phyloP scores from a whole-genome alignment of 768 basidiomycete genomes.

The Agaricus sinodeliciosus region DNA sequence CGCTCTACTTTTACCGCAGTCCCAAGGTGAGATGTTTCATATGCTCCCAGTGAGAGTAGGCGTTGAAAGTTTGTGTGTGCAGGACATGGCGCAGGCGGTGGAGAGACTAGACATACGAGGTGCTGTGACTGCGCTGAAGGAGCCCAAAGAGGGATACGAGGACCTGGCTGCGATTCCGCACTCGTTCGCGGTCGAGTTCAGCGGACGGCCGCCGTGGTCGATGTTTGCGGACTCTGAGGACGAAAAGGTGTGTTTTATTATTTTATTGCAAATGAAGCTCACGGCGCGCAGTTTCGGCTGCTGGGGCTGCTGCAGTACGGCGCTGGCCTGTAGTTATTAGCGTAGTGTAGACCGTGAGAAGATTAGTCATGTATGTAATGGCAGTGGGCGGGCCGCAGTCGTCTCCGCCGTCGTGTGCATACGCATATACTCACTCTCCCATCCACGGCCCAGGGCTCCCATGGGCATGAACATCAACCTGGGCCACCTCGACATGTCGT shows the following conservation, averaged over 20 bases:
- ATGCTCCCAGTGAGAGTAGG: neutral
- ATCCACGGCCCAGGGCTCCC: neutral
- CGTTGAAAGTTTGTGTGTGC: constrained; percentile 4
- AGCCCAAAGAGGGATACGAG: constrained; percentile 65
- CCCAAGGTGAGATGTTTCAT: constrained; percentile 33
- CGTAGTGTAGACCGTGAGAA: neutral
- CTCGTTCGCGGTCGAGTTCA: constrained; percentile 62
- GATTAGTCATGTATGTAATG: constrained; percentile 7
- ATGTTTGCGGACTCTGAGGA: constrained; percentile 58
- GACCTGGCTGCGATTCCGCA: constrained; percentile 58
- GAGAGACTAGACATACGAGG: constrained; percentile 43
- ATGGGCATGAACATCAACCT: constrained; percentile 16
- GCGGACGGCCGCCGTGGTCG: constrained; percentile 42
- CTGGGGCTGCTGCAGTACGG: constrained; percentile 40
- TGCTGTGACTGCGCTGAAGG: constrained; percentile 39
- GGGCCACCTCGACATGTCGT: constrained; percentile 18
- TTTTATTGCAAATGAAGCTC: neutral
- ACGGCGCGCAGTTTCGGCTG: constrained; percentile 31
- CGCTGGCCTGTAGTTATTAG: constrained; percentile 26
- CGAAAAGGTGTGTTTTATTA: constrained; percentile 42
- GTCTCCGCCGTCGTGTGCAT: constrained; percentile 39
- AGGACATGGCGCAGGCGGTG: constrained; percentile 33
- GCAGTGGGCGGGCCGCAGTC: constrained; percentile 15
- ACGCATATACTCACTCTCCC: constrained; percentile 55
- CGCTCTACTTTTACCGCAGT: constrained; percentile 43